Evolutionary conservation across 768 basidiomycete species (phyloP).

Genomic region (Serendipita indica): DNA sequence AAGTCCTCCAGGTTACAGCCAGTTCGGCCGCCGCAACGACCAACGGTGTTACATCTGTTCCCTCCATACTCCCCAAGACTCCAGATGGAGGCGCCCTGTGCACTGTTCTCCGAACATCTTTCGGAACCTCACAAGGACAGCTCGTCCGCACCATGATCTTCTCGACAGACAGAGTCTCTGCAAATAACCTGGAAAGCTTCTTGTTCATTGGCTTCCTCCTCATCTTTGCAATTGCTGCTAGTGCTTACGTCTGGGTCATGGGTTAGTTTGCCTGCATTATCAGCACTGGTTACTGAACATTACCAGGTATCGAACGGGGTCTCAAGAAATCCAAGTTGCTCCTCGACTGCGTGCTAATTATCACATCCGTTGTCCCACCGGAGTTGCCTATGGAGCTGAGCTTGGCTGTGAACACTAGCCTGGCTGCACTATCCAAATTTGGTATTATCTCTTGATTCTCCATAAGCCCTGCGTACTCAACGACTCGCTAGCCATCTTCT

Average conservation of each 20-base stretch:
- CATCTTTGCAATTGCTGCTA: slow-evolving; percentile 93
- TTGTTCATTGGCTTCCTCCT: slow-evolving; percentile 96
- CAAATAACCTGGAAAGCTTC: slow-evolving; percentile 92
- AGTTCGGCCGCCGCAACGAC: background rate
- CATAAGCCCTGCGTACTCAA: background rate
- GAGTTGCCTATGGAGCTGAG: slow-evolving; percentile 97
- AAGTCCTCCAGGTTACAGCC: slow-evolving; percentile 69
- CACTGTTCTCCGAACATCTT: slow-evolving; percentile 85
- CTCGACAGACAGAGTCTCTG: slow-evolving; percentile 89
- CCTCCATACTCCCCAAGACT: slow-evolving; percentile 34
- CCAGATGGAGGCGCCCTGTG: slow-evolving; percentile 91
- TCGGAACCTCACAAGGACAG: slow-evolving; percentile 94
- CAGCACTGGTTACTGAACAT: background rate
- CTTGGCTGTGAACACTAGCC: slow-evolving; percentile 85
- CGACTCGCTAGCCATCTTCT: slow-evolving; percentile 71
- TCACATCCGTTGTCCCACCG: slow-evolving; percentile 95
- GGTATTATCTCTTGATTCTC: slow-evolving; percentile 35
- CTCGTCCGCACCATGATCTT: slow-evolving; percentile 98
- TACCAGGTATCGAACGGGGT: slow-evolving; percentile 70
- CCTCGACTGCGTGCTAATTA: slow-evolving; percentile 88
- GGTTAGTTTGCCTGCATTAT: slow-evolving; percentile 32
- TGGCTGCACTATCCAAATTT: slow-evolving; percentile 86
- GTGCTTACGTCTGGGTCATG: slow-evolving; percentile 97
- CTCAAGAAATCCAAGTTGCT: slow-evolving; percentile 90
- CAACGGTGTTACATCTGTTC: background rate